Evolutionary conservation across 179 eudicot species (phyloP), one percentile per base, ranked within the genome.

Genomic region (Beta lomatogona): DNA sequence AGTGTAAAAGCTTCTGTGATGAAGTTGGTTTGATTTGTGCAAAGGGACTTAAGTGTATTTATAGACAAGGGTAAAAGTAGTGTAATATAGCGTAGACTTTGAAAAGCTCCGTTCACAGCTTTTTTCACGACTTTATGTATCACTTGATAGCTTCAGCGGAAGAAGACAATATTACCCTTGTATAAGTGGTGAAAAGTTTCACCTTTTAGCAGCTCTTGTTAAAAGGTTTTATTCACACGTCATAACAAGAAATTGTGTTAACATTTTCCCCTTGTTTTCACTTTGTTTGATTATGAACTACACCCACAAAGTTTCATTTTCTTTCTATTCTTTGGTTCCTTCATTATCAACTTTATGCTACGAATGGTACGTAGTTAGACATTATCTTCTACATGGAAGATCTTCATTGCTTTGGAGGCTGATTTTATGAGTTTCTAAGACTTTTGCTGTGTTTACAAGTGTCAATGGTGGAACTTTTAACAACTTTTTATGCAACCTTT

Each of bases 111-210:
- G 84, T 80, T 79, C 79, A 75, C 86, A 69, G 79, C 82, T 65
- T 73, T 10, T 14, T 25, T 28, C 9, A 53, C 76, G 61, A 73
- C 76, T 73, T 73, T 73, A 44, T 66, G 71, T 31, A 66, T 28
- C 13, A 13, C 16, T 6, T 31, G 46, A 22, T 64, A 66, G 71
- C 8, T 66, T 74, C 55, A 55, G 45, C 71, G 54, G 74, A 72
- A 72, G 36, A 78, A 46, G 85, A 82, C 85, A 78, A 82, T 52
- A 53, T 72, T 73, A 15, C 82, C 82, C 70, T 81, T 82, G 78
- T 25, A 25, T 76, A 22, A 18, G 60, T 22, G 55, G 67, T 82
- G 58, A 68, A 82, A 82, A 82, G 13, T 82, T 71, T 71, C 41
- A 75, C 73, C 68, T 68, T 68, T 66, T 57, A 4, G 11, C 16